phyloP scores from a whole-genome alignment of 2,329 filamentous ascomycete species.

The Penicillium aurantiogriseum region DNA sequence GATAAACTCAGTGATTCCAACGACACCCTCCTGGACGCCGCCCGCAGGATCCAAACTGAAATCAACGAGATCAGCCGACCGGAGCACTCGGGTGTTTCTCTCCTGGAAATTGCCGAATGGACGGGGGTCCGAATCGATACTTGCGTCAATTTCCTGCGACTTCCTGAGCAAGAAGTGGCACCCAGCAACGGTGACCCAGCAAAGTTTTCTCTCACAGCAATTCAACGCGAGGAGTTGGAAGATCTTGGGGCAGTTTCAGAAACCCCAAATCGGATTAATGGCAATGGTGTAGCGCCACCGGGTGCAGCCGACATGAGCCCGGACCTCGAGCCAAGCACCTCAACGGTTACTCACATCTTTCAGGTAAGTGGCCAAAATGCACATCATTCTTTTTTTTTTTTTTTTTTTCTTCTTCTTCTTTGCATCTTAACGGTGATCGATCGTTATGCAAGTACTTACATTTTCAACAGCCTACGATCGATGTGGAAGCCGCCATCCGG shows the following conservation, averaged over 20 bases:
- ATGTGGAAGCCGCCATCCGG: constrained; percentile 26
- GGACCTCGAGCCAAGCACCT: not conserved
- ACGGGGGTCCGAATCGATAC: constrained; percentile 68
- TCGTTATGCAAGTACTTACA: constrained; percentile 18
- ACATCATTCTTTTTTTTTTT: not conserved
- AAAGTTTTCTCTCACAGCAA: constrained; percentile 9
- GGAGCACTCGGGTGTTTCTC: constrained; percentile 57
- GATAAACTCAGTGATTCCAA: constrained; percentile 20
- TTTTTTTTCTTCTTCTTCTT: not conserved
- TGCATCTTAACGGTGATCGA: not conserved
- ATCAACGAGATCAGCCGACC: constrained; percentile 59
- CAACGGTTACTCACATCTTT: constrained; percentile 14
- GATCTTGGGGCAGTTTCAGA: not conserved
- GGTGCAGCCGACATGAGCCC: constrained; percentile 3
- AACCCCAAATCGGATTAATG: constrained; percentile 8
- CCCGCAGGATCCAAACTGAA: constrained; percentile 65
- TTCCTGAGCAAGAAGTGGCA: constrained; percentile 42
- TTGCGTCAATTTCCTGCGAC: constrained; percentile 77
- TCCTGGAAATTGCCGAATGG: constrained; percentile 73
- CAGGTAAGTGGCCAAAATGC: constrained; percentile 18
- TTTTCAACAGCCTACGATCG: constrained; percentile 24
- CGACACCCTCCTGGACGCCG: constrained; percentile 50
- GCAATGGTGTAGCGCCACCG: constrained; percentile 11
- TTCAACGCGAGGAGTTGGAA: constrained; percentile 14
- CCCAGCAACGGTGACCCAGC: not conserved